Evolutionary conservation across 2,329 filamentous ascomycete genomes (phyloP).

Genomic region (Trichophaea hybrida): DNA sequence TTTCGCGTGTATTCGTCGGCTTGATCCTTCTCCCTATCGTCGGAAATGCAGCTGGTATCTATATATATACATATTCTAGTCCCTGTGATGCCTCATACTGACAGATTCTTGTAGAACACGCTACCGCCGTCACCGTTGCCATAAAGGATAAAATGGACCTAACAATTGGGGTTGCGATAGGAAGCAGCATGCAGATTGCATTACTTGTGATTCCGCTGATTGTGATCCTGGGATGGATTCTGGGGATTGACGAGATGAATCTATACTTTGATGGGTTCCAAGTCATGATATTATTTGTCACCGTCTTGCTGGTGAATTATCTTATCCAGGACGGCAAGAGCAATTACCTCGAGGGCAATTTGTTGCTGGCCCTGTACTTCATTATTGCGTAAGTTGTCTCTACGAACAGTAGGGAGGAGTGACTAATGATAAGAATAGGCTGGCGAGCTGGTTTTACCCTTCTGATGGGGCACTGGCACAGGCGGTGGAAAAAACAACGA

Average conservation of each 20-base stretch:
- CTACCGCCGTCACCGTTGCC: constrained; percentile 41
- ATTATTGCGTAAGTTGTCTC: constrained; percentile 48
- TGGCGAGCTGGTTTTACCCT: constrained; percentile 19
- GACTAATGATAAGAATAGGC: background rate
- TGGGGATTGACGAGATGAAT: constrained; percentile 39
- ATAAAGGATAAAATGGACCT: constrained; percentile 46
- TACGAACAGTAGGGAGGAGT: background rate
- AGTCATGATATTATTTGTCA: constrained; percentile 69
- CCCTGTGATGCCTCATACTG: no score
- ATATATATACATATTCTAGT: no score
- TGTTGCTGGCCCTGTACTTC: constrained; percentile 62
- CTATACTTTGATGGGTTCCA: constrained; percentile 82
- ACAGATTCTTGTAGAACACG: constrained; percentile 31
- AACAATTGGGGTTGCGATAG: constrained; percentile 42
- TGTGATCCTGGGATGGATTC: constrained; percentile 43
- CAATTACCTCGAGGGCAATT: constrained; percentile 65
- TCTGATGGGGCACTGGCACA: constrained; percentile 11
- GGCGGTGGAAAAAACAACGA: background rate
- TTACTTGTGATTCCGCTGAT: constrained; percentile 45
- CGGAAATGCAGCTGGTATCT: constrained; percentile 40
- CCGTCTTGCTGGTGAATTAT: constrained; percentile 74
- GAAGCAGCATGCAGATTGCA: constrained; percentile 42
- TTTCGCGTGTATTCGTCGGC: constrained; percentile 44
- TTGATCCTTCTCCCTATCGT: constrained; percentile 44
- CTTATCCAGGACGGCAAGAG: constrained; percentile 69